Evolutionary conservation across 2,329 filamentous ascomycete species (phyloP).

Genomic region (Trichophyton schoenleinii): DNA sequence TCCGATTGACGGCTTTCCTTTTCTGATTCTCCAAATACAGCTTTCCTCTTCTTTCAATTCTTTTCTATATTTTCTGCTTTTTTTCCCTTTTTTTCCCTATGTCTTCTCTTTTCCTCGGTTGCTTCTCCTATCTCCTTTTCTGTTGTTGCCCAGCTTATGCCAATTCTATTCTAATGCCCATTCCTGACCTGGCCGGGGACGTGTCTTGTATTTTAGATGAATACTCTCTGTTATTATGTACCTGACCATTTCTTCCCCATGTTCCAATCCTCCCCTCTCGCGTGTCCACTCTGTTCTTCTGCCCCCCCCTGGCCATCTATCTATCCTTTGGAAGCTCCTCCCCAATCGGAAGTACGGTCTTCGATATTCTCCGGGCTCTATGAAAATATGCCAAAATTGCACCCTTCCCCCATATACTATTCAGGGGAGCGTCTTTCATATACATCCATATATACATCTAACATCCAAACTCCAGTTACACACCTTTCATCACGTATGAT

Average conservation of each 20-base stretch:
- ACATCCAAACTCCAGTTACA: no score
- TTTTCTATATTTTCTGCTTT: neutral
- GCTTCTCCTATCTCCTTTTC: neutral
- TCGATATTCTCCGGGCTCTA: neutral
- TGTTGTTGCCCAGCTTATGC: neutral
- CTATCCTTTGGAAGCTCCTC: neutral
- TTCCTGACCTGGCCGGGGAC: neutral
- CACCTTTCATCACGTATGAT: neutral
- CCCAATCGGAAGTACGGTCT: neutral
- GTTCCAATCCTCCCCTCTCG: neutral
- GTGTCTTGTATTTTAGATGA: slow-evolving; percentile 3
- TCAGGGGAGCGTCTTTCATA: neutral
- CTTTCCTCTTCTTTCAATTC: slow-evolving; percentile 4
- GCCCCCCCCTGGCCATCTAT: neutral
- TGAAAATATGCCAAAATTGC: neutral
- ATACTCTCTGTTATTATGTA: neutral
- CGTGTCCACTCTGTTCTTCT: neutral
- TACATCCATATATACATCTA: neutral
- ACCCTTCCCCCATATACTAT: neutral
- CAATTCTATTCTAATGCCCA: neutral
- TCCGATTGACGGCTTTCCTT: neutral
- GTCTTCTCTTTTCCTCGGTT: slow-evolving; percentile 1
- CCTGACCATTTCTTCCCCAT: neutral
- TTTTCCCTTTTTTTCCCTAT: slow-evolving; percentile 5
- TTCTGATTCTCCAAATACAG: slow-evolving; percentile 3